Evolutionary conservation across 306 rosid species (phyloP).

Genomic region (Quercus aquifolioides): DNA sequence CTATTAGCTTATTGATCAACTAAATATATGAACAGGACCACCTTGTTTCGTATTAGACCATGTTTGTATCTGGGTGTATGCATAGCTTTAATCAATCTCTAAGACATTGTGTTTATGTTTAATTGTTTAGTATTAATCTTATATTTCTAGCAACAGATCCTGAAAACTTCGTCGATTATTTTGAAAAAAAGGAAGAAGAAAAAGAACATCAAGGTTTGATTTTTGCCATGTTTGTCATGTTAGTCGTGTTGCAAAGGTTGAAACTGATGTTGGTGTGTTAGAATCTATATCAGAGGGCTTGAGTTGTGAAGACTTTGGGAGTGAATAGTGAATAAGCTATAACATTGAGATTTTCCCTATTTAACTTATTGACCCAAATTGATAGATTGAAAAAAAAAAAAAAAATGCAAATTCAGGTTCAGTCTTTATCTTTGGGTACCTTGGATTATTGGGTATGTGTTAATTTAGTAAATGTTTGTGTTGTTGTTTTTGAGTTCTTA

Average conservation of each 20-base stretch:
- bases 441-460: too few species aligned
- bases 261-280: conserved; percentile 21
- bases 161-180: conserved; percentile 24
- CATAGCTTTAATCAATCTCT: conserved; percentile 2
- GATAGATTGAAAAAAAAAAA: too few species aligned
- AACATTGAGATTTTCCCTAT: too few species aligned
- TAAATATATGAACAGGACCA: background rate
- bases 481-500: too few species aligned
- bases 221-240: background rate
- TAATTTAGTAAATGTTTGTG: too few species aligned
- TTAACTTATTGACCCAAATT: too few species aligned
- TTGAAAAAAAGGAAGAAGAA: too few species aligned
- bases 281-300: conserved; percentile 80
- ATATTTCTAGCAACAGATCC: background rate
- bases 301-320: conserved; percentile 84
- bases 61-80: background rate
- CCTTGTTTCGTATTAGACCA: background rate
- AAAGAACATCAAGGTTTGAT: conserved; percentile 46
- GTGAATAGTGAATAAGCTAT: conserved; percentile 48
- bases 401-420: too few species aligned
- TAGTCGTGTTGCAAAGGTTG: conserved; percentile 12
- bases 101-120: conserved; percentile 3
- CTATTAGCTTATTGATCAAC: background rate
- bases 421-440: too few species aligned
- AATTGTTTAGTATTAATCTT: background rate